phyloP scores from a whole-genome alignment of 768 basidiomycete genomes.

The Boletus sp. region DNA sequence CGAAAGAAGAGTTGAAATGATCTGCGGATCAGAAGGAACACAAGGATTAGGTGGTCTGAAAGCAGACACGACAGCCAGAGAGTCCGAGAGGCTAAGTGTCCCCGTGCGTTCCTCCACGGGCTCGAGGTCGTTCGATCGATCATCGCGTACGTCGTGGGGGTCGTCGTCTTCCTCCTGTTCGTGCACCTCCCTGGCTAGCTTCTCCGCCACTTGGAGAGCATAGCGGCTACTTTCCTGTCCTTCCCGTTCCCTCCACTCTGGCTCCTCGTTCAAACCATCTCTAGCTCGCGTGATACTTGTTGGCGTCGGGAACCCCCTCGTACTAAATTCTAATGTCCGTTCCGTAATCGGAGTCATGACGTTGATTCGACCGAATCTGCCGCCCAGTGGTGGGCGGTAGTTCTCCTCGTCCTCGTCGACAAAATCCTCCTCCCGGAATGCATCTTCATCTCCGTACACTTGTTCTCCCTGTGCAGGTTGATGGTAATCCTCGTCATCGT shows the following conservation, averaged over 20 bases:
- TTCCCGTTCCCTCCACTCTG: conserved; percentile 18
- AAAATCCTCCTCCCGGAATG: conserved; percentile 28
- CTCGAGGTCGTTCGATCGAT: conserved; percentile 14
- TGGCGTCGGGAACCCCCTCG: conserved; percentile 41
- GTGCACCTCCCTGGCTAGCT: conserved; percentile 50
- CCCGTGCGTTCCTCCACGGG: conserved; percentile 60
- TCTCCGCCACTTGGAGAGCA: conserved; percentile 55
- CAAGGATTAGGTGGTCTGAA: conserved; percentile 86
- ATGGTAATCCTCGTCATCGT: conserved; percentile 29
- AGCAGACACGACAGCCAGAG: conserved; percentile 55
- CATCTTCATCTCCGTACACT: conserved; percentile 24
- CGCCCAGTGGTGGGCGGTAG: conserved; percentile 53
- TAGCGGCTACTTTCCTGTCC: conserved; percentile 36
- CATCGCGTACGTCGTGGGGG: conserved; percentile 7
- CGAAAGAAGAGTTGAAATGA: conserved; percentile 63
- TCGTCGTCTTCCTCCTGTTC: conserved; percentile 25
- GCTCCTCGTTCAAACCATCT: conserved; percentile 23
- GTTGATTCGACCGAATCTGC: conserved; percentile 79
- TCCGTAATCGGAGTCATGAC: conserved; percentile 99
- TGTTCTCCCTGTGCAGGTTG: conserved; percentile 9
- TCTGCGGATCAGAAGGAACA: conserved; percentile 73
- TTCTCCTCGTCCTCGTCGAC: conserved; percentile 32
- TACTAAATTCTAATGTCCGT: conserved; percentile 85
- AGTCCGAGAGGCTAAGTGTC: conserved; percentile 62
- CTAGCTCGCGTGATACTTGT: conserved; percentile 51